Base-by-base conservation (phyloP, 2,329 filamentous ascomycete genomes). In the Colletotrichum lini region DNA sequence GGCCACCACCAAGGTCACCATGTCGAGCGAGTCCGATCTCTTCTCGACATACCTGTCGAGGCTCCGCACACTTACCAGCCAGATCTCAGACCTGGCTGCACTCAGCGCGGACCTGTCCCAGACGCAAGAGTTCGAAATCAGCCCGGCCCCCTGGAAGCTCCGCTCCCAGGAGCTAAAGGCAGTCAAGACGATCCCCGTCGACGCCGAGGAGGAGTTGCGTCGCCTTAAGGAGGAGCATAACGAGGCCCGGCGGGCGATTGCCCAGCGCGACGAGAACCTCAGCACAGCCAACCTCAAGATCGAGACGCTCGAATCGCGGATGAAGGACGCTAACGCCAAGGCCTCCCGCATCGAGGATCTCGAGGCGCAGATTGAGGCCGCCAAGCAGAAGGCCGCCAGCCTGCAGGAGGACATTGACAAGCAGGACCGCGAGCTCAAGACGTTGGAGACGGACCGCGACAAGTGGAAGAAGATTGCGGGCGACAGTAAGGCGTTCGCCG, bases 221-320 rank as follows among this genome's bases (percentile, higher is more conserved):
- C 90, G 92, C 23, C 85, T 98, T 68, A 94, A 92, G 76, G 93
- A 95, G 64, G 92, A 96, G 75, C 89, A 96, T 74, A 90, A 92
- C 74, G 94, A 96, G 77, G 91, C 93, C 23, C 92, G 93, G 4
- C 91, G 92, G 65, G 87, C 89, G 4, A 87, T 94, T 68, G 90
- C 92, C 1, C 88, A 92, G 73, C 91, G 92, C 73, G 94, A 98
- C 74, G 93, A 95, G 79, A 91, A 92, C 45, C 89, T 97, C 63
- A 95, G 97, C 80, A 96, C 97, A 70, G 89, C 94, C 30, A 89
- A 92, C n/a, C 92, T 98, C 75, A 95, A 96, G 81, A 97, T 98
- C 75, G 96, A 98, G 81, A 94, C 96, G 50, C 90, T 98, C 47
- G 94, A 97, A 80, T 93, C 94, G 9, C 89, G 94, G 68, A 95